phyloP scores from a whole-genome alignment of 352 stramenopile genomes.

The Thalassiosira livingstoniorum region DNA sequence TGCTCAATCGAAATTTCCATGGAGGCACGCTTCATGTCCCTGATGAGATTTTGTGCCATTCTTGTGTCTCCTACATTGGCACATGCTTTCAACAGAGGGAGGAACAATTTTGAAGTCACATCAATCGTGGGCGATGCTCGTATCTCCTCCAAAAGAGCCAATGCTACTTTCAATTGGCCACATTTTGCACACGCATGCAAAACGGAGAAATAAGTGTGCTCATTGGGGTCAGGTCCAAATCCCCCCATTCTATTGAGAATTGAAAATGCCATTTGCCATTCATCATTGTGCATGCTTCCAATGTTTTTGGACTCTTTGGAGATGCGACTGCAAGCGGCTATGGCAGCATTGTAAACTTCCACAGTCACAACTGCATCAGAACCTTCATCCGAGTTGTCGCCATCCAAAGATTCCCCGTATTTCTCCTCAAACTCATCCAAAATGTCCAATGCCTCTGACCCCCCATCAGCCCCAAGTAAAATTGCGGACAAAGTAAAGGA shows the following conservation, averaged over 20 bases:
- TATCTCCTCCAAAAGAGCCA: constrained; percentile 64
- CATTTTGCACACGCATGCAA: constrained; percentile 53
- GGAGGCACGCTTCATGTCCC: constrained; percentile 52
- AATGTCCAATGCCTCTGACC: constrained; percentile 27
- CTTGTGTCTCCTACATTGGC: constrained; percentile 49
- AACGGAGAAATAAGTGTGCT: constrained; percentile 63
- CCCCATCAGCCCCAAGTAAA: constrained; percentile 55
- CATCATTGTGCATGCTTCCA: constrained; percentile 16
- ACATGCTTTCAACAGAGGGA: constrained; percentile 60
- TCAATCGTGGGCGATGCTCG: constrained; percentile 25
- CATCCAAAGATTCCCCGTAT: not conserved
- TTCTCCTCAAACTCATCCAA: constrained; percentile 52
- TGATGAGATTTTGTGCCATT: constrained; percentile 32
- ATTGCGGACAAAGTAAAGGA: constrained; percentile 58
- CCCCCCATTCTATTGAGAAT: constrained; percentile 64
- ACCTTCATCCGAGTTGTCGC: constrained; percentile 1
- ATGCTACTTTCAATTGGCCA: constrained; percentile 56
- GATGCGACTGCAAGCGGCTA: constrained; percentile 12
- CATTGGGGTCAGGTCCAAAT: constrained; percentile 55
- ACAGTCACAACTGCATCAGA: constrained; percentile 39
- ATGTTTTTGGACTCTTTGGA: constrained; percentile 13
- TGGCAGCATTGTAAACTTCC: constrained; percentile 70
- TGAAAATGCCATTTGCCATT: constrained; percentile 66
- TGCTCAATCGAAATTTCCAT: constrained; percentile 47
- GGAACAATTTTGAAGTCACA: constrained; percentile 16